phyloP scores from a whole-genome alignment of 2,329 filamentous ascomycete genomes.

The Trichoderma koningii region DNA sequence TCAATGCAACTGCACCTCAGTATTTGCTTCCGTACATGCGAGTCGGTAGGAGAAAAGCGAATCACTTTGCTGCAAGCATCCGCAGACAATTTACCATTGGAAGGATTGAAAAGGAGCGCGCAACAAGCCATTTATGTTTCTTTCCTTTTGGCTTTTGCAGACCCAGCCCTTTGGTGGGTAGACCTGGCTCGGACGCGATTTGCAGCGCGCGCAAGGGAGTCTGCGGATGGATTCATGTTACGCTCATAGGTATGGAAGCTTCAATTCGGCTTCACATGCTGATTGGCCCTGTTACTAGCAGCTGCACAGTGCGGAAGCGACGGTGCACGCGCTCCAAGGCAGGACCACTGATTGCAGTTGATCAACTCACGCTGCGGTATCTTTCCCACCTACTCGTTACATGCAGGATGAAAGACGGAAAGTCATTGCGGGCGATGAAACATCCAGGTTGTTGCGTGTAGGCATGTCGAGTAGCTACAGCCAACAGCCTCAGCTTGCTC shows the following conservation, averaged over 20 bases:
- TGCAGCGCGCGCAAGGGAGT: conserved; percentile 20
- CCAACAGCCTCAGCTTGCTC: conserved; percentile 1
- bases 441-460: no score
- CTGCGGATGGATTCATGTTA: background rate
- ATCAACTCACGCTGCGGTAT: no score
- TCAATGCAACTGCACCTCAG: no score
- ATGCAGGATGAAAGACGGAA: no score
- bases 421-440: no score
- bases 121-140: background rate
- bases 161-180: background rate
- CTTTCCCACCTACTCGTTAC: no score
- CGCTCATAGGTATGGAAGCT: background rate
- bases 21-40: no score
- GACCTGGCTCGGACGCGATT: conserved; percentile 4
- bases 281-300: background rate
- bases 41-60: background rate
- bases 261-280: background rate
- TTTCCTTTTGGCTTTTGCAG: background rate
- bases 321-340: background rate
- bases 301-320: background rate
- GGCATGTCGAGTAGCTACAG: no score
- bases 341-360: no score
- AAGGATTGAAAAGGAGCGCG: background rate
- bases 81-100: background rate
- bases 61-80: background rate